A percentile compares a stretch with the other conserved stretches of the same genome.
These are phyloP conservation scores for Penicillium occitanis DNA, from an alignment of 2,329 filamentous ascomycete genomes.

Conservation along the genomic window DNA sequence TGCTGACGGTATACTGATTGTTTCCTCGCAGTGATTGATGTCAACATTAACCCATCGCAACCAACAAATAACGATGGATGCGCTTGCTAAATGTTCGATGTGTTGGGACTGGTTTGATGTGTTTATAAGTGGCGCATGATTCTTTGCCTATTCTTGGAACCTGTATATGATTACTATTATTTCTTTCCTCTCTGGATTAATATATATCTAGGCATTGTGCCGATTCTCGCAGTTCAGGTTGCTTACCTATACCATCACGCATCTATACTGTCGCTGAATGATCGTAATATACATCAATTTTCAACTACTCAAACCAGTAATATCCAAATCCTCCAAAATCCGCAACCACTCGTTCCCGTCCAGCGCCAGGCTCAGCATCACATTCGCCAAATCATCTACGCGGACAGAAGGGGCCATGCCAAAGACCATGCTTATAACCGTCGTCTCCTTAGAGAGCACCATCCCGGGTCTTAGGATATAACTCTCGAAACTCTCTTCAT, in stretches of 20 bases:
- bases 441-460: not conserved
- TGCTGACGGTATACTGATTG: not conserved
- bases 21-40: conserved; percentile 73
- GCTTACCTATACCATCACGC: not conserved
- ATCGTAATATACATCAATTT: not conserved
- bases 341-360: not conserved
- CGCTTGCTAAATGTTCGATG: conserved; percentile 53
- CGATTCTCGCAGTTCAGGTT: not conserved
- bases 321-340: not conserved
- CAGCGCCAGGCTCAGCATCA: not conserved
- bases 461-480: not conserved
- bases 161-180: conserved; percentile 33
- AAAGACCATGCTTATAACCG: not conserved
- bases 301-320: not conserved
- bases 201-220: conserved; percentile 2
- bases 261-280: not conserved
- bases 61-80: conserved; percentile 72
- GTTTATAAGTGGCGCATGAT: conserved; percentile 33
- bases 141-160: conserved; percentile 32
- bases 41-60: conserved; percentile 73
- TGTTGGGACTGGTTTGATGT: conserved; percentile 14
- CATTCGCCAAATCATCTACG: not conserved
- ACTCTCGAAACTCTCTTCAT: not conserved
- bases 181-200: conserved; percentile 4
- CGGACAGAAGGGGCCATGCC: not conserved